Percentiles rank a stretch among this genome's conserved stretches.
These are phyloP conservation scores for Elsinoe necatrix DNA, from an alignment of 2,329 filamentous ascomycete genomes.

Conservation along the genomic window DNA sequence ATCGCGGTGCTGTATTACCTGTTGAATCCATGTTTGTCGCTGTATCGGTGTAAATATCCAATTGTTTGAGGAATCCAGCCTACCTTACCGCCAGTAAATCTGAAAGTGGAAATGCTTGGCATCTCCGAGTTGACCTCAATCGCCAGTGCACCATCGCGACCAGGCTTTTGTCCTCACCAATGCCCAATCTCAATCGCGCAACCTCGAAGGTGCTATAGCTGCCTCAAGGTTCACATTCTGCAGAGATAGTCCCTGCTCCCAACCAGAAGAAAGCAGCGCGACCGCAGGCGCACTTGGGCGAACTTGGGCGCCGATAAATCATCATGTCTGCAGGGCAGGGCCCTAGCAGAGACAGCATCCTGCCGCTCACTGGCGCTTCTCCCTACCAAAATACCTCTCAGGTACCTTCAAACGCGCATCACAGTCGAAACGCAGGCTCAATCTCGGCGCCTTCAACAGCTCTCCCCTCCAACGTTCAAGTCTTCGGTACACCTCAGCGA, in stretches of 20 bases:
- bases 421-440: constrained; percentile 3
- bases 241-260: neutral
- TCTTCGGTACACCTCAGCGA: constrained; percentile 45
- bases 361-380: constrained; percentile 1
- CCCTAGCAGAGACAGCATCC: constrained; percentile 13
- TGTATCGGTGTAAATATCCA: neutral
- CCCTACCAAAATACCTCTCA: neutral
- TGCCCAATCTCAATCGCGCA: too few relatives aligned
- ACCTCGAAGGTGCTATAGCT: too few relatives aligned
- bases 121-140: constrained; percentile 3
- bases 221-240: neutral
- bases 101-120: constrained; percentile 14
- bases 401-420: neutral
- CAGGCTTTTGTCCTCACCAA: neutral
- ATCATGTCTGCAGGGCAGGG: constrained; percentile 13
- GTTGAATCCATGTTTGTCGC: neutral
- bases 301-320: constrained; percentile 15
- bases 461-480: constrained; percentile 35
- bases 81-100: too few relatives aligned
- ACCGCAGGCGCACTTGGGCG: neutral
- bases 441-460: constrained; percentile 13
- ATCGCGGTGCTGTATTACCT: constrained; percentile 23
- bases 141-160: neutral
- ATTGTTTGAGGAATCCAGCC: too few relatives aligned
- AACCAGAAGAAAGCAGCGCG: neutral